Evolutionary conservation across 164 flowering plant species (phyloP), one percentile per base, ranked within the genome.

Genomic region (Cinnamomum micranthum): DNA sequence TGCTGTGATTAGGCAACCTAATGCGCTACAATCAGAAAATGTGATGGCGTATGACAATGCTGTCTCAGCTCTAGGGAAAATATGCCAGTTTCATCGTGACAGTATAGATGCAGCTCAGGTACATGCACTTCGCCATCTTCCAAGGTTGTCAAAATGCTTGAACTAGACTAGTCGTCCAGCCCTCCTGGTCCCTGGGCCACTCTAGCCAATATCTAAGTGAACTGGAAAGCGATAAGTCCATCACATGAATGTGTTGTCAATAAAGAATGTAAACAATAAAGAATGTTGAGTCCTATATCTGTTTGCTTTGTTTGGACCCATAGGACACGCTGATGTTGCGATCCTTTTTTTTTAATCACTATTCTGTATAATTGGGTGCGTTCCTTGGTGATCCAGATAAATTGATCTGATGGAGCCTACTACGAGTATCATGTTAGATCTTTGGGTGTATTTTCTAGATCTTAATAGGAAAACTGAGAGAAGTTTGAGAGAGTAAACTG

Each of bases 61-160:
- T 71, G 91, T 90, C 72, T 89, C 91, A 20, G 93, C 93, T 76
- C 78, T 89, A n/a, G 93, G 93, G 60, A 90, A 88, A 77, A 88
- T 90, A 68, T 87, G 91, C 75, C 84, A 83, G 66, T 87, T 83
- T 75, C 92, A 90, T 71, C 89, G 87, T 73, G 92, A 88, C 69
- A 79, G 82, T 77, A 86, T 90, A 62, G 87, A 88, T 79, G 81
- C 89, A 50, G 72, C 88, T 70, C 86, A 85, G 91, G 92, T 89
- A 78, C 12, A 50, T 72, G 14, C 9, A 67, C 25, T 67, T 31
- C 22, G 1, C 69, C 13, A 17, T 28, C 20, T 67, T n/a, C 23
- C 68, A 7, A 24, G 27, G n/a, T 23, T 31, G 7, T 67, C 69
- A 67, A 67, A 20, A 17, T 27, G 47, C 20, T 27, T 67, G 7